Evolutionary conservation across 192 early-diverging fungal species (phyloP).

Genomic region (Thamnidium elegans): DNA sequence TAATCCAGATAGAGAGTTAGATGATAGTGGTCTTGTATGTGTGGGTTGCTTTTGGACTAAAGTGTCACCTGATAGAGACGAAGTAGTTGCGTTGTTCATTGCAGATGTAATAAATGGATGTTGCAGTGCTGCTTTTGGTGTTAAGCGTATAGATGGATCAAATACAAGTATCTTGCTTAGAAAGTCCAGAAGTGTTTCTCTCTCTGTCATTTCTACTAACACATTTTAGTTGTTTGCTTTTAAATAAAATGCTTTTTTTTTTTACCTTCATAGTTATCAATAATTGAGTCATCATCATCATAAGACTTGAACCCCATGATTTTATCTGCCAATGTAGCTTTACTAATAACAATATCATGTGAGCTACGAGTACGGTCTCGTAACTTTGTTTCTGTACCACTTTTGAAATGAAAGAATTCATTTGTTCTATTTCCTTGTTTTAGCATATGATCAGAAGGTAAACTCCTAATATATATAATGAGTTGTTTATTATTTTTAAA

Average conservation of each 20-base stretch:
- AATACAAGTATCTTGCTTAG: constrained; percentile 65
- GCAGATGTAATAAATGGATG: constrained; percentile 76
- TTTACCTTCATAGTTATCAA: neutral
- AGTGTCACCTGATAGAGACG: no score
- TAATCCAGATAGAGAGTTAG: no score
- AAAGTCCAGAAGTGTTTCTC: constrained; percentile 53
- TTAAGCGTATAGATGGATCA: constrained; percentile 75
- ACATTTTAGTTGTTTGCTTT: constrained; percentile 13
- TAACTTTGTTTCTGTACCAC: no score
- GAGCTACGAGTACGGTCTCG: no score
- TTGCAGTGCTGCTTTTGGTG: constrained; percentile 70
- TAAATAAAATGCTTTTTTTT: neutral
- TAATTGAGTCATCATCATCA: neutral
- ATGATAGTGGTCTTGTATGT: no score
- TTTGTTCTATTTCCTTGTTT: constrained; percentile 75
- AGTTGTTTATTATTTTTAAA: neutral
- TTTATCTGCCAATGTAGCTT: neutral
- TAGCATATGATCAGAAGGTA: constrained; percentile 84
- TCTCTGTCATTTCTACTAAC: constrained; percentile 35
- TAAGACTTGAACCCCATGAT: neutral
- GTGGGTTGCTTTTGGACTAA: no score
- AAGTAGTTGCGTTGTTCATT: constrained; percentile 39
- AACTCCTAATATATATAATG: neutral
- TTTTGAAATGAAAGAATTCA: no score
- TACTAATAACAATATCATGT: constrained; percentile 33